Evolutionary conservation across 129 eudicot genomes (phyloP).

Genomic region (Deinandra increscens): DNA sequence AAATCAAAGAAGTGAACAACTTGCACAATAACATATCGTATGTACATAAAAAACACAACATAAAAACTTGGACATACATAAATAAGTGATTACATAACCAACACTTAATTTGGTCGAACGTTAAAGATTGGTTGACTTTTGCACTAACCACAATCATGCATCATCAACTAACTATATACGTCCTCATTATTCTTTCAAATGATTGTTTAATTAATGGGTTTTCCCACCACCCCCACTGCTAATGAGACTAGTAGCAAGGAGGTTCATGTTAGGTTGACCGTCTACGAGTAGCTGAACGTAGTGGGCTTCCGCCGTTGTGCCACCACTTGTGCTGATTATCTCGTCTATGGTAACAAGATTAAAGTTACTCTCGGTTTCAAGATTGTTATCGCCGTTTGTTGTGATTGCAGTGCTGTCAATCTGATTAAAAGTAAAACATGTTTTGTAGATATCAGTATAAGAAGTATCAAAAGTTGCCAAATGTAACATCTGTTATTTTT

Average conservation of each 20-base stretch:
- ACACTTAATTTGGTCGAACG: neutral
- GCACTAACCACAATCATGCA: neutral
- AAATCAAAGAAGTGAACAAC: too few species aligned
- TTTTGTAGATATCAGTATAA: too few species aligned
- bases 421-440: constrained; percentile 12
- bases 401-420: neutral
- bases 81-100: too few species aligned
- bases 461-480: too few species aligned
- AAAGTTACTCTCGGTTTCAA: neutral
- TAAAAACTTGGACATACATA: too few species aligned
- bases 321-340: constrained; percentile 12
- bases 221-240: constrained; percentile 28
- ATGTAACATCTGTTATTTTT: too few species aligned
- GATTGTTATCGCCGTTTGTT: neutral
- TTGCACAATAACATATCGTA: too few species aligned
- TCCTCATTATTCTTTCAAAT: too few species aligned
- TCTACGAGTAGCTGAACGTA: constrained; percentile 1
- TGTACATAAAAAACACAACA: too few species aligned
- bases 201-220: constrained; percentile 8
- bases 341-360: constrained; percentile 18
- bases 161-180: neutral
- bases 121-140: neutral
- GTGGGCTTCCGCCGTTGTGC: constrained; percentile 8
- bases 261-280: neutral
- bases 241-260: constrained; percentile 23